Base-by-base conservation (phyloP, 2,329 filamentous ascomycete species). In the Colletotrichum lindemuthianum region DNA sequence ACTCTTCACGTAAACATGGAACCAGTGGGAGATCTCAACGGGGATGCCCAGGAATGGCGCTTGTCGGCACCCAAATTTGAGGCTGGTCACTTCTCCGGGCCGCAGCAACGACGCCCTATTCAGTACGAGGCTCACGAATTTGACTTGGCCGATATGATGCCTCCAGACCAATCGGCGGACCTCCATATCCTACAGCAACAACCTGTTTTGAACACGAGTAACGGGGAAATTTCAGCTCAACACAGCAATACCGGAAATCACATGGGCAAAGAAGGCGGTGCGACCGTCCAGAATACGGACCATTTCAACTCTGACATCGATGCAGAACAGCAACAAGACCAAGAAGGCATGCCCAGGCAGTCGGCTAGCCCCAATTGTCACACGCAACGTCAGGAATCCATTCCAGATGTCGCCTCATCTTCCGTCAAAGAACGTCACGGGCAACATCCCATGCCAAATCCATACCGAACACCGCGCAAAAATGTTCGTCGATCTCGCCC, bases 71-170 rank as follows among this genome's bases (percentile, higher is more conserved):
- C 51, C 9, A 53, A 57, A 6, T 53, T 45, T 34, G 47, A 36
- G 15, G 52, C 47, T 8, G 41, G 59, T 12, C 65, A 67, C 8
- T 67, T 66, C n/a, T 60, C 53, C 36, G 65, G 65, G 3, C 37
- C 37, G 8, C 57, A 55, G 13, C 9, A 43, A 33, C 43, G 44
- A 8, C 52, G n/a, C 2, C 44, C 37, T 3, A 45, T 67, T 11
- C 41, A 52, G 6, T 47, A 48, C 39, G 32, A 50, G 8, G 51
- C 24, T n/a, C 10, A 33, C 12, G 43, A 40, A 24, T 12, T 11
- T 13, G n/a, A 40, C 11, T 12, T 33, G 15, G n/a, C 45, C 1
- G 13, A 13, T 7, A 16, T 32, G 9, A 16, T 39, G 10, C 36
- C 16, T 15, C 41, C 39, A 12, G 34, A 47, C 39, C 43, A 12